Evolutionary conservation across 163 green algal species (phyloP).

Genomic region (Chlamydomonas reinhardtii): DNA sequence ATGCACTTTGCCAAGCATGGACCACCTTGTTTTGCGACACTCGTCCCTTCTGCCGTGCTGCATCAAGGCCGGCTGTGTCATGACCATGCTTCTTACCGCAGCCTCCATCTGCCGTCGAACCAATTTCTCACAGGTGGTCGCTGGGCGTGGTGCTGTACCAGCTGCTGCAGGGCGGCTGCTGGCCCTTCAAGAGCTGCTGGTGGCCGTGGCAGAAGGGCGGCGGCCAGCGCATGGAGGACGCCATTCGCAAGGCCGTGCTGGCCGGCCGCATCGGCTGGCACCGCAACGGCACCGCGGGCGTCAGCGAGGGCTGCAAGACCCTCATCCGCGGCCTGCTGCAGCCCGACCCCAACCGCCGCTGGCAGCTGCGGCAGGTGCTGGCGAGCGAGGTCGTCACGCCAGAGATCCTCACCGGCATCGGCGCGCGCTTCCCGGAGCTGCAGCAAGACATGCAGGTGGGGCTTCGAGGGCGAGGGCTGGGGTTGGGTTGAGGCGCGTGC

Average conservation of each 20-base stretch:
- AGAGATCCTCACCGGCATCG: background rate
- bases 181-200: slow-evolving; percentile 48
- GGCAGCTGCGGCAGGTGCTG: slow-evolving; percentile 43
- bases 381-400: background rate
- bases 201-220: slow-evolving; percentile 43
- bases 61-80: too few relatives aligned
- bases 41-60: too few relatives aligned
- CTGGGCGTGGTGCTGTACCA: slow-evolving; percentile 49
- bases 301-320: background rate
- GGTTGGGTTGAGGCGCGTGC: too few relatives aligned
- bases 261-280: slow-evolving; percentile 26
- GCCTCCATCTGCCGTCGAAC: too few relatives aligned
- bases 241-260: slow-evolving; percentile 33
- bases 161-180: slow-evolving; percentile 43
- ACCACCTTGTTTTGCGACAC: background rate
- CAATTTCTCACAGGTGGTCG: slow-evolving; percentile 14
- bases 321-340: slow-evolving; percentile 46
- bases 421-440: slow-evolving; percentile 13
- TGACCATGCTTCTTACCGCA: too few relatives aligned
- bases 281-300: background rate
- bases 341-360: slow-evolving; percentile 45
- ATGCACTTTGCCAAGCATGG: too few relatives aligned
- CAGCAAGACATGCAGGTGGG: slow-evolving; percentile 3
- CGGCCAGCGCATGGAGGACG: slow-evolving; percentile 18
- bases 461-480: too few relatives aligned